These are phyloP conservation scores for Cryomyces minteri DNA, from an alignment of 495 filamentous ascomycete species.

Conservation along the genomic window DNA sequence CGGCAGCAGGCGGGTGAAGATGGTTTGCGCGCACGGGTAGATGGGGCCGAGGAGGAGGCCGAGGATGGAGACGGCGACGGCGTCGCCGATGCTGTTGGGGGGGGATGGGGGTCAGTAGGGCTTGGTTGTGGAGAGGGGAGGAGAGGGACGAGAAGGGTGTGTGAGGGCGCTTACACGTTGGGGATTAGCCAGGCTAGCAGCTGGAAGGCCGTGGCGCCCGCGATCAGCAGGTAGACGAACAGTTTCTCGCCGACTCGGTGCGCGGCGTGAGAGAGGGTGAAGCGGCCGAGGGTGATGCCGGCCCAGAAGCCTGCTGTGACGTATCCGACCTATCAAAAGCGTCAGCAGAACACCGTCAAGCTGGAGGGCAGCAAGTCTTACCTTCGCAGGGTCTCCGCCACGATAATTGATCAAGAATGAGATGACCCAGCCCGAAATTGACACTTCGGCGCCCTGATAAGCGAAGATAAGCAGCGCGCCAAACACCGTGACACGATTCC, in stretches of 20 bases:
- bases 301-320: constrained; percentile 73
- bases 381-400: constrained; percentile 39
- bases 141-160: too few relatives aligned
- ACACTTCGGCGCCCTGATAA: constrained; percentile 66
- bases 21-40: constrained; percentile 49
- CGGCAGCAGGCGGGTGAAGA: constrained; percentile 44
- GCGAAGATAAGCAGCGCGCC: constrained; percentile 64
- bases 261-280: constrained; percentile 44
- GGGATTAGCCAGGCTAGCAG: constrained; percentile 60
- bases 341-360: too few relatives aligned
- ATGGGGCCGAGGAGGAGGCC: constrained; percentile 65
- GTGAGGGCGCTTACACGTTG: constrained; percentile 26
- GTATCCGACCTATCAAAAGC: constrained; percentile 34
- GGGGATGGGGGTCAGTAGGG: not conserved
- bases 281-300: constrained; percentile 55
- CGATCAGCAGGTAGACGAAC: constrained; percentile 25
- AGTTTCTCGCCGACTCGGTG: constrained; percentile 46
- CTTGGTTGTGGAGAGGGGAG: too few relatives aligned
- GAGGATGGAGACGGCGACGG: constrained; percentile 45
- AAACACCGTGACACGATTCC: constrained; percentile 42
- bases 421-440: constrained; percentile 63
- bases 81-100: constrained; percentile 8
- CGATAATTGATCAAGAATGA: constrained; percentile 58
- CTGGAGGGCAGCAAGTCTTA: too few relatives aligned
- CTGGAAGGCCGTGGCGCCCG: constrained; percentile 43